Evolutionary conservation across 2,329 filamentous ascomycete species (phyloP).

Genomic region (Aaosphaeria arxii): DNA sequence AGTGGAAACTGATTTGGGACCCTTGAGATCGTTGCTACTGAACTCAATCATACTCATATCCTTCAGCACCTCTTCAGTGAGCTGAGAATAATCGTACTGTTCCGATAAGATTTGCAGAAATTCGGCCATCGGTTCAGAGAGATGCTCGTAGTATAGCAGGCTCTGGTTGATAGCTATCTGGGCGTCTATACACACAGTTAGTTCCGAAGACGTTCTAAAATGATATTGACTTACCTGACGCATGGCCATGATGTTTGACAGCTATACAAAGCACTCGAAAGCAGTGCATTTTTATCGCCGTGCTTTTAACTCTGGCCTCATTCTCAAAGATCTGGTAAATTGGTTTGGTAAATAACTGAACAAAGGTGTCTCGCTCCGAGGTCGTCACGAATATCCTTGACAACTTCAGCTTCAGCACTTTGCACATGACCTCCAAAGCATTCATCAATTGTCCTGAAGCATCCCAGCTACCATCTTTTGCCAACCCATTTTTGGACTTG

Average conservation of each 20-base stretch:
- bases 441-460: slow-evolving; percentile 82
- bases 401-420: slow-evolving; percentile 88
- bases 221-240: slow-evolving; percentile 64
- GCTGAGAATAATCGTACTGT: slow-evolving; percentile 95
- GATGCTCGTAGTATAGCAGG: slow-evolving; percentile 94
- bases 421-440: slow-evolving; percentile 91
- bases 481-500: slow-evolving; percentile 60
- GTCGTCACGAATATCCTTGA: slow-evolving; percentile 93
- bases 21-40: slow-evolving; percentile 91
- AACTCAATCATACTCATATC: slow-evolving; percentile 98
- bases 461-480: slow-evolving; percentile 81
- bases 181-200: slow-evolving; percentile 58
- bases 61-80: slow-evolving; percentile 88
- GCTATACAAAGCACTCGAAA: slow-evolving; percentile 97
- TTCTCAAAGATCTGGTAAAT: slow-evolving; percentile 94
- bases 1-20: slow-evolving; percentile 91
- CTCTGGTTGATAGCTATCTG: slow-evolving; percentile 98
- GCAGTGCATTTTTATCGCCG: slow-evolving; percentile 87
- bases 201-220: neutral
- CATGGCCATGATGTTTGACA: slow-evolving; percentile 96
- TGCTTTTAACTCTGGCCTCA: slow-evolving; percentile 87
- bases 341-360: slow-evolving; percentile 85
- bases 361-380: slow-evolving; percentile 92
- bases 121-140: slow-evolving; percentile 99
- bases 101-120: slow-evolving; percentile 94